Base-by-base conservation (phyloP, 1,284 basidiomycete species). In the Trichosporon sp. region DNA sequence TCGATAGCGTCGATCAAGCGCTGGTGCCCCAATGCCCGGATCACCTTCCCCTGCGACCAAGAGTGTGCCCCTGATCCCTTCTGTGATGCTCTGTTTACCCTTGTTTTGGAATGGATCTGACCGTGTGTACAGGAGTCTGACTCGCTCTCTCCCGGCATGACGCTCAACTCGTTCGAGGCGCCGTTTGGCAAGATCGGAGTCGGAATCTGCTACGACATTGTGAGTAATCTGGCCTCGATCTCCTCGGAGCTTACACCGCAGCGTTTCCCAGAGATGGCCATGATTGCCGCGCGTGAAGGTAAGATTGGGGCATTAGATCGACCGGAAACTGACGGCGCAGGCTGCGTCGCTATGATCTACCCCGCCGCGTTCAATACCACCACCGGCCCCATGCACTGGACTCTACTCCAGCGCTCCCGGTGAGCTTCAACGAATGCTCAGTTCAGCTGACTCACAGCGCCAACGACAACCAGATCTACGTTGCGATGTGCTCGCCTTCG, bases 351-450 rank as follows among this genome's bases (percentile, higher is more conserved):
- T 12, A 88, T 98, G 78, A 88, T 99, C 71, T 99, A 98, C 81
- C 95, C 95, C 6, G 83, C 84, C 2, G 85, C 85, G 3, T 86
- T 86, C 82, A 86, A 86, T 75, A 82, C 85, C 71, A 98, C 95
- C 0, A 98, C 96, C 0, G 97, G 97, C 0, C 96, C 96, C 0
- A 85, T 98, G 66, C 94, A 98, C 80, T 99, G 96, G 96, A 93
- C 96, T 75, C 86, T 99, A 1, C 86, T 99, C 12, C 92, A 94
- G 78, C 88, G 92, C 65, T 89, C 90, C 67, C 87, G 95, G 92
- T 93, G 76, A 29, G 86, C 75, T 51, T 51, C 18, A 21, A n/a
- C 29, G 38, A 5, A 29, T 18, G 25, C 15, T 1, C 3, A n/a
- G n/a, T n/a, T n/a, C 8, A 29, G 60, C 70, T 70, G 51, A 65